Base-by-base conservation (phyloP, 331 rosid genomes). In the Stylosanthes scabra region DNA sequence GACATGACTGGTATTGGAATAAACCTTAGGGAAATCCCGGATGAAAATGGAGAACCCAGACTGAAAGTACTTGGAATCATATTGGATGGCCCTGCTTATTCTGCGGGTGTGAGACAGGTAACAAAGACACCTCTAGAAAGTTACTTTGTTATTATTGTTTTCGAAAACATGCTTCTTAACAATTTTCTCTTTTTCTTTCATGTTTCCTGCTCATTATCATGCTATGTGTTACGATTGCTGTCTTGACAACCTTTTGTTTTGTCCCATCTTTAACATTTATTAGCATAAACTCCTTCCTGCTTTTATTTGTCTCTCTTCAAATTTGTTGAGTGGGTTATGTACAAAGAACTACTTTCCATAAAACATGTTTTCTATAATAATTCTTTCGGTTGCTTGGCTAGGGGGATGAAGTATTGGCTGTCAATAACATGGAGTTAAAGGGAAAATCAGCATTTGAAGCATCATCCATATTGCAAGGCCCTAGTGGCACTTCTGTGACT, bases 1-100 rank as follows among this genome's bases (percentile, higher is more conserved):
- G 99, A 94, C 88, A 80, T 94, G 96, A 91, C 91, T 80, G 99
- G 96, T 84, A 83, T 91, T 86, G 99, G 99, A 82, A 83, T 91
- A 83, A 94, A 91, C 95, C 89, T 91, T 71, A 89, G 86, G 90
- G 97, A 94, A 87, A 89, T 87, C 78, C 89, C 87, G 3, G 88
- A 83, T 80, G 96, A 88, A 55, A 80, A 80, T 83, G 97, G 96
- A 69, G 86, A 63, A 54, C 73, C 67, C 54, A 89, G 78, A 80
- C 49, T 91, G 83, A 90, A 83, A 86, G 96, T 91, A 16, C 76
- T 82, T 47, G 97, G 99, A 75, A 76, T 91, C 42, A 81, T 94
- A 77, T 68, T 91, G 89, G 97, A 94, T 55, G 90, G 97, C 28
- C 96, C 97, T 70, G 99, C 99, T 40, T 83, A 91, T 72, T 84